Base-by-base conservation (phyloP, 2,329 filamentous ascomycete genomes). In the Apiospora sp. region DNA sequence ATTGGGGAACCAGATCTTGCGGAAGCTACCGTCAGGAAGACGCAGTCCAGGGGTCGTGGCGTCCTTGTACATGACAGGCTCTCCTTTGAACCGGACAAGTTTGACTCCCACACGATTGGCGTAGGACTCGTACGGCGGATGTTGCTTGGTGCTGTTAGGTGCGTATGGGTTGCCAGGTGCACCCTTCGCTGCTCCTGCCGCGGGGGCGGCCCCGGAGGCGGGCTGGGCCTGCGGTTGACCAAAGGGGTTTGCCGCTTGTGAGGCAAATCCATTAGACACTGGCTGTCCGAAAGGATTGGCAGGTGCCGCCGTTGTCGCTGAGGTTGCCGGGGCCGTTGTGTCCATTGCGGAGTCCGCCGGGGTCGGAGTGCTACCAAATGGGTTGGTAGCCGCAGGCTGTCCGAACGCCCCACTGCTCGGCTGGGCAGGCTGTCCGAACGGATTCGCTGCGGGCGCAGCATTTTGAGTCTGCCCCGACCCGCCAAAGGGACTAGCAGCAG, bases 1-100 rank as follows among this genome's bases (percentile, higher is more conserved):
- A 67, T 91, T 84, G 0, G 93, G 92, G 79, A 93, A 95, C 87
- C 92, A 93, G 68, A 96, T 91, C 75, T 89, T 90, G 69, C 88
- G 86, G 84, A 88, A 90, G 0, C 82, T 86, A 46, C 90, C 88
- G 76, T 91, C 88, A 49, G 83, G 82, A 71, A 48, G 49, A 78
- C 76, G 48, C 75, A 73, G 58, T 77, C 79, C 70, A 73, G 76
- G 70, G 77, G 77, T 43, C 74, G 71, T 1, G 77, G 76, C 51
- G 73, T 79, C 77, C 75, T 89, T 86, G 80, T 94, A 94, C 1
- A 83, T 81, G 0, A 94, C 91, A 0, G 85, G 86, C 74, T 88
- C 89, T 24, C 89, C 89, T 76, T 93, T 93, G 85, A 92, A 95
- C 72, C 84, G 83, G 0, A 82, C 80, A 0, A 94, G 81, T 44